A percentile compares a stretch with the other conserved stretches of the same genome.
Conservation (phyloP, 202 grass and related monocot genomes). For the Carex sylvatica region DNA sequence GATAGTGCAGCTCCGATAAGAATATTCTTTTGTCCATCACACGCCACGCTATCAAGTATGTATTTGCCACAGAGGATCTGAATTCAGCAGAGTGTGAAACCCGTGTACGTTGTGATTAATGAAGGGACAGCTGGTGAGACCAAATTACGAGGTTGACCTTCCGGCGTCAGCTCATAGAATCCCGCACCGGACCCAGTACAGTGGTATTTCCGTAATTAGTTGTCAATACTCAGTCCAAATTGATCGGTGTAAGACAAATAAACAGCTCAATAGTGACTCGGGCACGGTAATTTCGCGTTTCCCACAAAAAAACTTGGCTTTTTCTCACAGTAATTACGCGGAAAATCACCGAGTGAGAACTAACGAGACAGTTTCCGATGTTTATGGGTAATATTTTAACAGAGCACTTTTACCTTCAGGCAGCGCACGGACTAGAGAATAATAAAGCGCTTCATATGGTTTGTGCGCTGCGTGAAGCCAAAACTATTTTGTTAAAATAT, state of each 20-base stretch:
- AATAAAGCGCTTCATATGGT: too few species aligned
- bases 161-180: neutral
- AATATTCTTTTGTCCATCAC: neutral
- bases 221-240: neutral
- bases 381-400: too few species aligned
- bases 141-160: constrained; percentile 22
- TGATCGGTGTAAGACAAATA: neutral
- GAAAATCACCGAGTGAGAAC: constrained; percentile 3
- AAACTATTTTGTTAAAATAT: too few species aligned
- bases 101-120: neutral
- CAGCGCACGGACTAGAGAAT: too few species aligned
- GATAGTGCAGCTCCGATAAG: neutral
- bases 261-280: neutral
- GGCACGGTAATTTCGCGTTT: constrained; percentile 11
- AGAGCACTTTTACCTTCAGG: too few species aligned
- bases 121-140: neutral
- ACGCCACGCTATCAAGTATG: neutral
- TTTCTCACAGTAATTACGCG: neutral
- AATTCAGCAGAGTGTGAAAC: neutral
- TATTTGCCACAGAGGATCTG: neutral
- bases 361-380: neutral
- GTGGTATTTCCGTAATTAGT: neutral
- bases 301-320: neutral
- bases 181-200: neutral
- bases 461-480: too few species aligned